Evolutionary conservation across 768 basidiomycete genomes (phyloP), one percentile per base, ranked within the genome.

Genomic region (Calocybe indica): DNA sequence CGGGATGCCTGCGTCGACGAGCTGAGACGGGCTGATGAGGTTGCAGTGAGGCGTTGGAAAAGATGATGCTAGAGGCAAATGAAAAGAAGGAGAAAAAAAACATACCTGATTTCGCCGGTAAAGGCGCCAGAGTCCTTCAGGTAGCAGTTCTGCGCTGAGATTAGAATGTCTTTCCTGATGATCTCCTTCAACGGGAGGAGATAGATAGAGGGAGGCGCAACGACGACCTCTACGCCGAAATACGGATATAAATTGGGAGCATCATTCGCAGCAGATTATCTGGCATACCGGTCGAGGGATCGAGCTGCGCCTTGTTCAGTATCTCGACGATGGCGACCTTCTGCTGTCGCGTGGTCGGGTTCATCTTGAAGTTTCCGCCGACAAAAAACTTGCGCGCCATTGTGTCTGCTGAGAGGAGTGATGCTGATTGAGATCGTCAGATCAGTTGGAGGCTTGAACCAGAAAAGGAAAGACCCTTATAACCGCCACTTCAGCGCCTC

Each of bases 361-460:
- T 95, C 85, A 98, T 85, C 76, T 97, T 99, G 82, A 95, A 97
- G 79, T 98, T 97, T 30, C 93, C 91, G 53, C 95, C 95, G 58
- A 90, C 92, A 62, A 96, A 94, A 73, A 94, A 95, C 66, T 81
- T 73, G 61, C 92, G 90, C 52, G 84, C 50, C 88, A 88, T 87
- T 45, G 54, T 62, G 55, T 44, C 29, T 7, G 43, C n/a, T 43
- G 45, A 49, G 40, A 15, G 22, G 15, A 36, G 14, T 45, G 46
- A 40, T 10, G 31, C 22, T 22, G 22, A 22, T 22, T 22, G 22
- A 22, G 22, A 22, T 22, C 22, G 22, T 22, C 22, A 22, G 22
- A 22, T 22, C 22, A 22, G 22, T 22, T 22, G 22, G 22, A 22
- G 22, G 22, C 22, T 22, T 22, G 22, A 22, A 22, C 22, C 22